Evolutionary conservation across 345 rosid genomes (phyloP), one percentile per base, ranked within the genome.

Genomic region (Sisymbrium altissimum): DNA sequence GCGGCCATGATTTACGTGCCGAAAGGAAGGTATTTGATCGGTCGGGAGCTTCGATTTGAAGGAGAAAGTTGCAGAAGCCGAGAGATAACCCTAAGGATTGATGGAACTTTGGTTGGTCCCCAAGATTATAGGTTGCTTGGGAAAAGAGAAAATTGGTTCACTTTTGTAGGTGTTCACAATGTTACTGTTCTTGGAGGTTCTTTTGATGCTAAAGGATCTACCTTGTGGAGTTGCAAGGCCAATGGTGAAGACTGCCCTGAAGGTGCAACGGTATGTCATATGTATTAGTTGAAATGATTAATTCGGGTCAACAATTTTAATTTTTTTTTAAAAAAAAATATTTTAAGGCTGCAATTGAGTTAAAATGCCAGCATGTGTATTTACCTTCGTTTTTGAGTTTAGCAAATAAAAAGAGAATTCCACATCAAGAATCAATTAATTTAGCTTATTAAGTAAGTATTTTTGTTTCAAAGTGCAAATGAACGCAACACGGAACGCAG

Each of bases 191-290:
- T 67, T 43, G 92, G 92, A 11, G 86, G 89, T 7, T 48, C 72
- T 11, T 68, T 87, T 17, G 90, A 89, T 66, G 92, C 90, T 15
- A 82, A 79, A 18, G 96, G 92, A 9, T 13, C 85, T 1, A 63
- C 79, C 10, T 76, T 89, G 69, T 89, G 92, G 90, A 81, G 49
- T 35, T 85, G 92, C 64, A 87, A 87, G 18, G 79, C 78, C 17
- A 43, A 78, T 23, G 70, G 71, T 66, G 7, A 41, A 4, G 14
- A 4, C 21, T 87, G 92, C 69, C 90, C 88, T 11, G 40, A 36
- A 48, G 92, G 90, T 35, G 87, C 89, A 58, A 83, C 90, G 85
- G 92, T 87, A 79, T 41, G n/a, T n/a, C n/a, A n/a, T n/a, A n/a
- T n/a, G 68, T 68, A n/a, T 19, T 48, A 4, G n/a, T 46, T 66